Base-by-base conservation (phyloP, 2,329 filamentous ascomycete species). In the Calonectria hawksworthii region DNA sequence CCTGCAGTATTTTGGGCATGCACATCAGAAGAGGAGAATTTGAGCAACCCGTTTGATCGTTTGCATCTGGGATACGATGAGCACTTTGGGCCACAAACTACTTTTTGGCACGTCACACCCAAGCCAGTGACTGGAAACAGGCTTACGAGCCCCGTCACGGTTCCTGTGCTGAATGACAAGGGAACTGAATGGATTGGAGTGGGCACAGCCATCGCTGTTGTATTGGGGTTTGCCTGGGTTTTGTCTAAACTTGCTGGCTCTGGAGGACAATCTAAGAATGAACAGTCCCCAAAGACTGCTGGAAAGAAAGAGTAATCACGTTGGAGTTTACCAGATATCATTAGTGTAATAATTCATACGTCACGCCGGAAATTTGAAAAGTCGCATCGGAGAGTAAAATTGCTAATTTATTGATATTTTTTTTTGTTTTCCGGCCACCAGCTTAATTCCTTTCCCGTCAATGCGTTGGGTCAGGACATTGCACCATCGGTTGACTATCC, bases 1-100 rank as follows among this genome's bases (percentile, higher is more conserved):
- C 96, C 96, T 0, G 90, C 92, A 0, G 90, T 98, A 0, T 98
- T 98, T 87, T 98, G 96, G 96, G 95, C 96, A 0, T 99, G 96
- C 82, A 88, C 90, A 10, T 91, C 93, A 0, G 92, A 90, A 0
- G 89, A 89, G 0, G 93, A 94, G 80, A 94, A 96, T 85, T 85
- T 90, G 0, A 90, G 89, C 7, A 98, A 94, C 81, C 96, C 96
- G 0, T 99, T 99, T 84, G 96, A 98, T 83, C 89, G 95, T 8
- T 87, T 89, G n/a, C 92, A 95, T 81, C 81, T 98, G n/a, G 96
- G 96, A 1, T 98, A 96, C 83, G 96, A 98, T 77, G 91, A 90
- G 0, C 85, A 98, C 11, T 98, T 98, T 83, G 92, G 91, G 2
- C 89, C 92, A 0, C 89, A 91, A 65, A 98, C 95, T 0, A 89